Evolutionary conservation across 768 basidiomycete genomes (phyloP), one percentile per base, ranked within the genome.

Genomic region (Suillus paluster): DNA sequence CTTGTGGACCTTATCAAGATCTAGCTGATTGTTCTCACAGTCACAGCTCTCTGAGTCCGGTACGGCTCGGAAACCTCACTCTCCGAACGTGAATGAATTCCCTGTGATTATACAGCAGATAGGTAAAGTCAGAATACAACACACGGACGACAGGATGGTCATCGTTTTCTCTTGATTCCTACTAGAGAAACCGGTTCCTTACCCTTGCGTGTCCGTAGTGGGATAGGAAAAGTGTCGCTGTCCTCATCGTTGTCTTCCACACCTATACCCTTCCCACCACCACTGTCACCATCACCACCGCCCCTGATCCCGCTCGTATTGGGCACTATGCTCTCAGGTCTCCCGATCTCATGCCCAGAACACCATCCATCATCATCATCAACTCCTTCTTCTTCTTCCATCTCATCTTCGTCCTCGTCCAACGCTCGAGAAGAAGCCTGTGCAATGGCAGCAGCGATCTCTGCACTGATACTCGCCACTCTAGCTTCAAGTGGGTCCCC

Each of bases 391-490:
- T 69, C 73, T 56, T 76, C 77, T 19, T 67, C 76, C 12, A 67
- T 73, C 7, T 80, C 77, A 25, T 75, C 87, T 19, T 87, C 85
- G 23, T 84, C 84, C 5, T 82, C 86, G 49, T 83, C 84, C 49
- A 83, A 84, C n/a, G 78, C 77, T 53, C 83, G 83, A 17, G 87
- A 84, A 57, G 87, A 87, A 4, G 87, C 88, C 66, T 91, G 87
- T 5, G 89, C 91, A 64, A 94, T 87, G 1, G 89, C 89, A 27
- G 90, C 90, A 10, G 90, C 91, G 63, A 93, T 88, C 70, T 90
- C 91, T 6, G 87, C 89, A 61, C 89, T 91, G 65, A 93, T 89
- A 62, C 84, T 89, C n/a, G 88, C 89, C 19, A 91, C 86, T 17
- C 85, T 84, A 27, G 82, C 81, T 64, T 88, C 89, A 57, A 91